Conservation (phyloP, 2,329 filamentous ascomycete species). For the Paramyrothecium sp. region DNA sequence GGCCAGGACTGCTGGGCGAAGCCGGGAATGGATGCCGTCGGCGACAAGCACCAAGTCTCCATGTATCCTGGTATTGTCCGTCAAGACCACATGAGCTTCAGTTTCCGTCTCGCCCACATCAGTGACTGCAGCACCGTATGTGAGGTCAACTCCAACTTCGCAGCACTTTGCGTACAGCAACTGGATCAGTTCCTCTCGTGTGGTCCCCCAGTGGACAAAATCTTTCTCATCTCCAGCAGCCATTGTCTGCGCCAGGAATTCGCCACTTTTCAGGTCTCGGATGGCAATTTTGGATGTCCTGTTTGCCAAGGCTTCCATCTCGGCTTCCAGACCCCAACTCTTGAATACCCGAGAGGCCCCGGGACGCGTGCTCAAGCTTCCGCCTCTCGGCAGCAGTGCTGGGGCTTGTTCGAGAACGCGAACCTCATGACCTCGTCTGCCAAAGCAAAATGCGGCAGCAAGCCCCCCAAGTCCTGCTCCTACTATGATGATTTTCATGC, state of each 20-base stretch:
- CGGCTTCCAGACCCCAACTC: slow-evolving; percentile 10
- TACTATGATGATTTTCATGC: slow-evolving; percentile 18
- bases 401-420: slow-evolving; percentile 14
- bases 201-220: too few relatives aligned
- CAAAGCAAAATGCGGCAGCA: slow-evolving; percentile 13
- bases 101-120: not conserved
- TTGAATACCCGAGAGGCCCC: slow-evolving; percentile 12
- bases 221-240: too few relatives aligned
- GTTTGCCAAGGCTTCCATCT: slow-evolving; percentile 1
- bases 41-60: slow-evolving; percentile 4
- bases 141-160: not conserved
- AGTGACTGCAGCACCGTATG: slow-evolving; percentile 10
- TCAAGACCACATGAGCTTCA: not conserved
- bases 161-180: not conserved
- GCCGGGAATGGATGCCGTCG: slow-evolving; percentile 8
- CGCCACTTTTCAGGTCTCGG: too few relatives aligned
- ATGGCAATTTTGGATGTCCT: too few relatives aligned
- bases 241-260: too few relatives aligned
- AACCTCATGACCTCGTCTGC: slow-evolving; percentile 11
- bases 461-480: slow-evolving; percentile 18
- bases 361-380: slow-evolving; percentile 15
- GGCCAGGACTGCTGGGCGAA: slow-evolving; percentile 5
- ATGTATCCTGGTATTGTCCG: not conserved
- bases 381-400: slow-evolving; percentile 10
- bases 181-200: too few relatives aligned